A percentile compares a stretch with the other conserved stretches of the same genome.
Evolutionary conservation across 148 eudicot species (phyloP).

Genomic region (Polygonum aviculare): DNA sequence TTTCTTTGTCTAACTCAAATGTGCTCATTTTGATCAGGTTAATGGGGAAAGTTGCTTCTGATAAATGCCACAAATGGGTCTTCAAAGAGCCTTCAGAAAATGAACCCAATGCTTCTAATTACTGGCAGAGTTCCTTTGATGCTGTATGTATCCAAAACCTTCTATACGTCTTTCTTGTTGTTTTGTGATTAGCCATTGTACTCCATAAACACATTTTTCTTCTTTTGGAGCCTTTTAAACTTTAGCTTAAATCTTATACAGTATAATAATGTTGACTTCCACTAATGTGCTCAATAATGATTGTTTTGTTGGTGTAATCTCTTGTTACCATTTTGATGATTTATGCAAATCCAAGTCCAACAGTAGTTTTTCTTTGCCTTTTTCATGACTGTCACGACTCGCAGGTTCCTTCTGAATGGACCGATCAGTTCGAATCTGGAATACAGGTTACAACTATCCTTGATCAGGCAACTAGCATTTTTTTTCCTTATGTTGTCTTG

Average conservation of each 20-base stretch:
- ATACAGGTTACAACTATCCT: conserved; percentile 51
- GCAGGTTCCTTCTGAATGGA: conserved; percentile 97
- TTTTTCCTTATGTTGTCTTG: background rate
- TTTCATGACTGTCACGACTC: conserved; percentile 3
- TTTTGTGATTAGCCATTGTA: background rate
- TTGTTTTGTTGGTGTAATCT: background rate
- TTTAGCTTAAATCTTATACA: background rate
- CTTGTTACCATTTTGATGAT: conserved; percentile 6
- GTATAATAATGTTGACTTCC: background rate
- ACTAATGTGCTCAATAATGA: conserved; percentile 4
- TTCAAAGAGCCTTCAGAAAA: conserved; percentile 97
- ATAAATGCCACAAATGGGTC: conserved; percentile 99
- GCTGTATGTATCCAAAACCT: conserved; percentile 55
- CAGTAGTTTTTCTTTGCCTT: background rate
- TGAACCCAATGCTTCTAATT: conserved; percentile 88
- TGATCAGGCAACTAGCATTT: background rate
- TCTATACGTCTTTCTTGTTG: background rate
- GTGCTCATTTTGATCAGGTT: conserved; percentile 32
- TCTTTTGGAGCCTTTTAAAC: background rate
- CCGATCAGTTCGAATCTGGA: conserved; percentile 94
- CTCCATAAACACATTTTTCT: background rate
- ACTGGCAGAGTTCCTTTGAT: conserved; percentile 99
- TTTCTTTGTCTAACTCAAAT: background rate
- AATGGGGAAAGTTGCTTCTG: conserved; percentile 98
- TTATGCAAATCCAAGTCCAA: conserved; percentile 17